Base-by-base conservation (phyloP, 2,329 filamentous ascomycete genomes). In the Proliferodiscus dingleyae region DNA sequence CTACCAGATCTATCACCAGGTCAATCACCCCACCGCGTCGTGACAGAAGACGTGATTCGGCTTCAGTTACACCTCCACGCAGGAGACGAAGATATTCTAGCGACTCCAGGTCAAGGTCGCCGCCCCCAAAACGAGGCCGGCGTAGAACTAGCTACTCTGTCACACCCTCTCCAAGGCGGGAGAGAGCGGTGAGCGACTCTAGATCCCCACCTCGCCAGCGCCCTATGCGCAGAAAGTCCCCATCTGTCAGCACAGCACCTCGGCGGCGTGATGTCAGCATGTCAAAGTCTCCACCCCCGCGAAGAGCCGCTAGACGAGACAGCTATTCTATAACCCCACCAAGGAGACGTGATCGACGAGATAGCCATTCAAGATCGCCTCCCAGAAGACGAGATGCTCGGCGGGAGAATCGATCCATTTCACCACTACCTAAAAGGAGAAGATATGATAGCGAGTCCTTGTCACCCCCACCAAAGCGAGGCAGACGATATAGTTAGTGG, bases 401-500 rank as follows among this genome's bases (percentile, higher is more conserved):
- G 19, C 45, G 46, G 21, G 47, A 55, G 24, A 58, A 51, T 32
- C 50, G 58, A 37, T 60, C 59, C 2, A 45, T 50, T 26, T 51
- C 59, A 34, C 59, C 57, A 24, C 46, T 51, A 8, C 10, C 36
- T 1, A 63, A 61, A 52, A 56, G 60, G 47, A 54, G 58, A 49
- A 50, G 58, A 45, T 53, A 56, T 37, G 49, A 54, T 29, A 58
- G 52, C 36, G 48, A 53, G 33, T 62, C 59, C 19, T 53, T 51
- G 41, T 61, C 57, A 41, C 57, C 57, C n/a, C 58, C 59, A 32
- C 57, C 58, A 33, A 60, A 60, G 39, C 47, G 60, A 39, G 59
- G 58, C 10, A 45, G 57, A 36, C 51, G 55, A 52, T 55, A 56
- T 41, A 56, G 51, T 37, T 60, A 53, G 45, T 30, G 41, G 36